Base-by-base conservation (phyloP, 2,329 filamentous ascomycete species). In the Alternaria rosae region DNA sequence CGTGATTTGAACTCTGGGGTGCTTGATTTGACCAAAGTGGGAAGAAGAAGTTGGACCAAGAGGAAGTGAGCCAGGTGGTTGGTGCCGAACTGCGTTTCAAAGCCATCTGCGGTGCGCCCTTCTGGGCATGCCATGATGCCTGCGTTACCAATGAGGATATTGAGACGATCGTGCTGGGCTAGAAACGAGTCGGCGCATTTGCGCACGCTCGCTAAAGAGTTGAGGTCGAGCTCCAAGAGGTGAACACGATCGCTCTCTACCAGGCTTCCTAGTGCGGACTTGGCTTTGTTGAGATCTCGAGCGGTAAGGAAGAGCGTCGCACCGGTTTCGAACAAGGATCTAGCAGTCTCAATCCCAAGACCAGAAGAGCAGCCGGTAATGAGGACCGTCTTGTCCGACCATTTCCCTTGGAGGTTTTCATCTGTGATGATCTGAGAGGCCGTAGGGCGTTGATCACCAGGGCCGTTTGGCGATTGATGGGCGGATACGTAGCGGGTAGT, bases 11-110 rank as follows among this genome's bases (percentile, higher is more conserved):
- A 84, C 0, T 70, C 63, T 0, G 80, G 71, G 0, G 79, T 81
- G 1, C 78, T 67, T 5, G 78, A 78, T 0, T 76, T 65, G 0
- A 86, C 70, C 7, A 87, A 70, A 0, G 79, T 69, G 0, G 79
- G 71, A 25, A 83, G 83, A 26, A 88, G 76, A 2, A 86, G 79
- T 25, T 85, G 78, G 61, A 85, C 84, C 13, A 88, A 78, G 0
- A 87, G 79, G 75, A 87, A 88, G 65, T 87, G 84, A 9, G 76
- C 80, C 2, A 88, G 74, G 67, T 88, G 82, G 69, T 87, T 87
- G 7, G 80, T 83, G 32, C 81, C 85, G 61, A 88, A 83, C 58
- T 87, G 85, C 0, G 71, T 70, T 66, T 88, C 85, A 41, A 67
- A 82, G 23, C 83, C 84, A 41, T 76, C 72, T 11, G 17, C 55